A percentile compares a stretch with the other conserved stretches of the same genome.
These are phyloP conservation scores for Yamadazyma takamatsuzukensis DNA, from an alignment of 805 yeast genomes.

Conservation along the genomic window DNA sequence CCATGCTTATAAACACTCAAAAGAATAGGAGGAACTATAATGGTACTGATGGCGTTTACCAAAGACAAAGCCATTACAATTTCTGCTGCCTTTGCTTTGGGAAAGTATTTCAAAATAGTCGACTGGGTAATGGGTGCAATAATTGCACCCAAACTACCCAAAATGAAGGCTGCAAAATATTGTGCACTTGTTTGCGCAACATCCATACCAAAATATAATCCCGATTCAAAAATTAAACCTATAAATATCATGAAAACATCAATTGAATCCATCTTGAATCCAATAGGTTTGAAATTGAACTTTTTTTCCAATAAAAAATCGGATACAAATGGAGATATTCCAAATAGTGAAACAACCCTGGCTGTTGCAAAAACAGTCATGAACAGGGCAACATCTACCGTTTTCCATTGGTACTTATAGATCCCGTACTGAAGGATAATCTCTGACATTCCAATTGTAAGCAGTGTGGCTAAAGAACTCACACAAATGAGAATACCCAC, in stretches of 20 bases:
- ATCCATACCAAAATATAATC: slow-evolving; percentile 33
- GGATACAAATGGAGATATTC: slow-evolving; percentile 46
- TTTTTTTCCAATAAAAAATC: slow-evolving; percentile 25
- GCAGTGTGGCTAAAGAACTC: slow-evolving; percentile 30
- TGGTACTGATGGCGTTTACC: slow-evolving; percentile 8
- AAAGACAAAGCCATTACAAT: slow-evolving; percentile 10
- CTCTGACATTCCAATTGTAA: slow-evolving; percentile 33
- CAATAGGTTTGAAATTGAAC: slow-evolving; percentile 24
- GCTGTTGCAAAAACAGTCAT: slow-evolving; percentile 40
- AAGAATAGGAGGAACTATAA: slow-evolving; percentile 47
- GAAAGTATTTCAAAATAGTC: slow-evolving; percentile 52
- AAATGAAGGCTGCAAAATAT: slow-evolving; percentile 25
- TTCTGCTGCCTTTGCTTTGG: slow-evolving; percentile 34
- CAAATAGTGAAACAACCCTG: slow-evolving; percentile 43
- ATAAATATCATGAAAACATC: slow-evolving; percentile 37
- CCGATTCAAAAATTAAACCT: slow-evolving; percentile 31
- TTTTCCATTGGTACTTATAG: slow-evolving; percentile 48
- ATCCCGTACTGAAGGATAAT: slow-evolving; percentile 49
- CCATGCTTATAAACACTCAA: slow-evolving; percentile 40
- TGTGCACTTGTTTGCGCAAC: slow-evolving; percentile 14
- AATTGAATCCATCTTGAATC: slow-evolving; percentile 44
- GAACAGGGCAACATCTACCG: slow-evolving; percentile 49
- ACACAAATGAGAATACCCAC: slow-evolving; percentile 43
- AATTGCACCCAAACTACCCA: slow-evolving; percentile 45
- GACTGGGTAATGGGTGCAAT: slow-evolving; percentile 54